Evolutionary conservation across 2,329 filamentous ascomycete genomes (phyloP).

Genomic region (Hypoxylon sp.): DNA sequence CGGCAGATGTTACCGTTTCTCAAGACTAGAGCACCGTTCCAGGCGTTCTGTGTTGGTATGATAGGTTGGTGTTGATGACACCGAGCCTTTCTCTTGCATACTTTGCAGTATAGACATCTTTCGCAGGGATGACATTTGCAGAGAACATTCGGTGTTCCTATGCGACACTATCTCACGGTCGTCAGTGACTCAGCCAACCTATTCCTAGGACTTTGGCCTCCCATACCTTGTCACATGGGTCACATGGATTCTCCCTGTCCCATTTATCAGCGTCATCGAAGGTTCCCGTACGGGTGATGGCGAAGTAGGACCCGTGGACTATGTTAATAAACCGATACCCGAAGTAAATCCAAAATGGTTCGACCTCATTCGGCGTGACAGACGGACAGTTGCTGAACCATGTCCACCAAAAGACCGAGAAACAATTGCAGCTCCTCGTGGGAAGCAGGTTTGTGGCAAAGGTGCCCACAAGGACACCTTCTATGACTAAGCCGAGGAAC

Average conservation of each 20-base stretch:
- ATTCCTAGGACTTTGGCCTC: no score
- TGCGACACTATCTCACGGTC: slow-evolving; percentile 5
- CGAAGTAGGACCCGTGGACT: slow-evolving; percentile 29
- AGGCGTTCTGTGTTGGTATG: not conserved
- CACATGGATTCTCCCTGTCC: slow-evolving; percentile 33
- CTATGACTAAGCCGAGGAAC: slow-evolving; percentile 32
- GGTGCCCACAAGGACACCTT: slow-evolving; percentile 30
- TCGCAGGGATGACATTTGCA: slow-evolving; percentile 29
- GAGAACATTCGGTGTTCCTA: not conserved
- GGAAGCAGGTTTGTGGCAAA: slow-evolving; percentile 22
- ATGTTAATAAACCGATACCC: slow-evolving; percentile 33
- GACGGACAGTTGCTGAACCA: slow-evolving; percentile 36
- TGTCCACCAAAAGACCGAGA: slow-evolving; percentile 39
- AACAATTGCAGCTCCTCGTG: slow-evolving; percentile 20
- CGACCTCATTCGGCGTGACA: slow-evolving; percentile 15
- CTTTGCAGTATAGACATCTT: slow-evolving; percentile 13
- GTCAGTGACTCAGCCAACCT: not conserved
- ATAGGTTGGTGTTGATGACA: slow-evolving; percentile 19
- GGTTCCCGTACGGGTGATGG: slow-evolving; percentile 24
- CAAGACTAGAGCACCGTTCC: not conserved
- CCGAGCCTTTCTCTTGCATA: slow-evolving; percentile 21
- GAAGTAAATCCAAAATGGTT: slow-evolving; percentile 37
- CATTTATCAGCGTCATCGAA: slow-evolving; percentile 31
- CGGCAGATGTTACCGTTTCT: not conserved
- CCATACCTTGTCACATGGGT: slow-evolving; percentile 21